Evolutionary conservation across 1,139 yeast species (phyloP), one percentile per base, ranked within the genome.

Genomic region (Blastobotrys indianensis): DNA sequence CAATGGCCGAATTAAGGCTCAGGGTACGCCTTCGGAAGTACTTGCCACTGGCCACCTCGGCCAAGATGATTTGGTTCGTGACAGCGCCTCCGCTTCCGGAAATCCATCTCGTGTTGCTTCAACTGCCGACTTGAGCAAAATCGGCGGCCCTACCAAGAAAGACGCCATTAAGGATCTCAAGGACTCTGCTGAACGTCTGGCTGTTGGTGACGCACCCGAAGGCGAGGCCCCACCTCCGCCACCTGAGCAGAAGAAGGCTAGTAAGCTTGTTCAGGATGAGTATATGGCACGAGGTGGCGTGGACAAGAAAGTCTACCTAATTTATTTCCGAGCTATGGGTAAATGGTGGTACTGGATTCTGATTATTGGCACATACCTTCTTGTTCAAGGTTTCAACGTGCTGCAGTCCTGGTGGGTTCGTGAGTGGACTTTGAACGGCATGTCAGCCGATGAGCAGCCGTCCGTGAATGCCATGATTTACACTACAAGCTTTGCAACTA

Each of bases 391-490:
- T 41, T 64, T 77, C 20, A 75, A 75, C 54, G 79, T 86, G 59
- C 62, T 70, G 30, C 90, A 85, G 66, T 76, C 92, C 3, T 84
- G 85, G 83, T 86, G 96, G 96, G 75, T 86, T 54, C 77, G 86
- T 65, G 70, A 72, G 39, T 86, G 96, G 96, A 82, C 92, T 12
- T 47, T 51, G 10, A 41, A 43, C 37, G 53, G 54, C 3, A 37
- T 48, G 28, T 39, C 37, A 2, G 9, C 37, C 11, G 30, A n/a
- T 36, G 12, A 36, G 15, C 28, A 15, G n/a, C 15, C 37, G 11
- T 10, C 23, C 31, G 29, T 12, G n/a, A 34, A 16, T 6, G 39
- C 32, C 32, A 20, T 30, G 10, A 25, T 30, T 25, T 25, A 37
- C 10, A 37, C 25, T 23, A 12, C 34, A 4, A 15, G 28, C 20